Conservation (phyloP, 768 basidiomycete genomes). For the Rhizopogon roseolus region DNA sequence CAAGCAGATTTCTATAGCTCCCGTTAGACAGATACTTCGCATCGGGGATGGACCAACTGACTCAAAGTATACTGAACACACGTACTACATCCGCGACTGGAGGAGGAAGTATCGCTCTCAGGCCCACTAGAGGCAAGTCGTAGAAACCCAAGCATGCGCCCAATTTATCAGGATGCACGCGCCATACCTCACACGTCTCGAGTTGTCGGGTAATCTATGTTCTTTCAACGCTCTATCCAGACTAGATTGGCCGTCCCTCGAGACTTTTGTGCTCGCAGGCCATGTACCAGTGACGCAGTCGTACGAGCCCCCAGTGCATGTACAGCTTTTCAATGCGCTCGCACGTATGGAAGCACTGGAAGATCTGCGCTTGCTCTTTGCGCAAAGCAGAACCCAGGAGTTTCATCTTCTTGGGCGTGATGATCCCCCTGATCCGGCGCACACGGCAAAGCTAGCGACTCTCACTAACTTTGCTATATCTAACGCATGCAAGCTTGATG, state of each 20-base stretch:
- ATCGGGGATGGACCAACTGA: constrained; percentile 30
- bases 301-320: constrained; percentile 10
- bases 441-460: constrained; percentile 26
- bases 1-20: constrained; percentile 21
- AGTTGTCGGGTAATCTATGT: constrained; percentile 26
- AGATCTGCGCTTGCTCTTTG: constrained; percentile 27
- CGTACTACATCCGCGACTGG: constrained; percentile 32
- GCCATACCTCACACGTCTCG: constrained; percentile 22
- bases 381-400: constrained; percentile 22
- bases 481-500: constrained; percentile 26
- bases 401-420: constrained; percentile 22
- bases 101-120: constrained; percentile 30
- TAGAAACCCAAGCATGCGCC: constrained; percentile 24
- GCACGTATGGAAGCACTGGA: constrained; percentile 24
- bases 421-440: constrained; percentile 13
- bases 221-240: constrained; percentile 21
- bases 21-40: constrained; percentile 29
- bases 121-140: constrained; percentile 21
- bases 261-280: constrained; percentile 27
- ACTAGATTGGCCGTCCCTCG: constrained; percentile 24
- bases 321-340: constrained; percentile 24
- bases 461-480: constrained; percentile 30
- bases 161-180: constrained; percentile 27
- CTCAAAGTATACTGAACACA: constrained; percentile 25
- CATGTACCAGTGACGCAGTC: constrained; percentile 16